Evolutionary conservation across 2,329 filamentous ascomycete species (phyloP).

Genomic region (Waltergamsia citrina): DNA sequence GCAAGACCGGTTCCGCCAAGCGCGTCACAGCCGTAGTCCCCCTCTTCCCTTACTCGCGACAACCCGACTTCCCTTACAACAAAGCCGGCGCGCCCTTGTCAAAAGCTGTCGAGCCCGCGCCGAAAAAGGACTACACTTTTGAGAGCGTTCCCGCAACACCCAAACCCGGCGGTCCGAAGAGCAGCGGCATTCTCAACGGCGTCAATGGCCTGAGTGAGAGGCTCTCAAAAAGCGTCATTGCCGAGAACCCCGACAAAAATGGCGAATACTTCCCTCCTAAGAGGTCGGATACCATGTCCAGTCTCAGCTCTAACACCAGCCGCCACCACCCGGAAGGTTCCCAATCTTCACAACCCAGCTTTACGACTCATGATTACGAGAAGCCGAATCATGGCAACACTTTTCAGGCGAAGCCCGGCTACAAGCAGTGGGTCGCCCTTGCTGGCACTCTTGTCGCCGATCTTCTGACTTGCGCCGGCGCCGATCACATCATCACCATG

Average conservation of each 20-base stretch:
- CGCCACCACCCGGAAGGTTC: conserved; percentile 20
- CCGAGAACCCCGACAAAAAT: conserved; percentile 26
- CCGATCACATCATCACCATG: conserved; percentile 97
- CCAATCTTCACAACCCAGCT: conserved; percentile 34
- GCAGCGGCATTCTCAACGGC: conserved; percentile 54
- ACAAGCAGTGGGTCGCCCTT: conserved; percentile 98
- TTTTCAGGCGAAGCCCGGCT: conserved; percentile 77
- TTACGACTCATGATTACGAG: conserved; percentile 57
- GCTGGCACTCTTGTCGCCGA: conserved; percentile 92
- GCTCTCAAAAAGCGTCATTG: conserved; percentile 57
- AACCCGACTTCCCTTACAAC: conserved; percentile 95
- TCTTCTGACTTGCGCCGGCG: conserved; percentile 87
- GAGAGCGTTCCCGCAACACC: conserved; percentile 88
- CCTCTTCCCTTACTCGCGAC: conserved; percentile 92
- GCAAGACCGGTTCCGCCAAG: conserved; percentile 87
- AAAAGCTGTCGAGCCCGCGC: conserved; percentile 36
- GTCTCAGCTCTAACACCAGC: conserved; percentile 21
- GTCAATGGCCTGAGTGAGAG: conserved; percentile 60
- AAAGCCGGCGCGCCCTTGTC: conserved; percentile 84
- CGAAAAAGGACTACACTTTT: conserved; percentile 65
- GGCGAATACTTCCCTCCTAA: conserved; percentile 21
- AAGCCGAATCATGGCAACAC: conserved; percentile 44
- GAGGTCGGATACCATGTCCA: conserved; percentile 24
- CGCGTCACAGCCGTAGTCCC: conserved; percentile 90
- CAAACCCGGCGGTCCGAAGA: conserved; percentile 60